Evolutionary conservation across 371 early-diverging fungal genomes (phyloP).

Genomic region (Capniomyces stellatus): DNA sequence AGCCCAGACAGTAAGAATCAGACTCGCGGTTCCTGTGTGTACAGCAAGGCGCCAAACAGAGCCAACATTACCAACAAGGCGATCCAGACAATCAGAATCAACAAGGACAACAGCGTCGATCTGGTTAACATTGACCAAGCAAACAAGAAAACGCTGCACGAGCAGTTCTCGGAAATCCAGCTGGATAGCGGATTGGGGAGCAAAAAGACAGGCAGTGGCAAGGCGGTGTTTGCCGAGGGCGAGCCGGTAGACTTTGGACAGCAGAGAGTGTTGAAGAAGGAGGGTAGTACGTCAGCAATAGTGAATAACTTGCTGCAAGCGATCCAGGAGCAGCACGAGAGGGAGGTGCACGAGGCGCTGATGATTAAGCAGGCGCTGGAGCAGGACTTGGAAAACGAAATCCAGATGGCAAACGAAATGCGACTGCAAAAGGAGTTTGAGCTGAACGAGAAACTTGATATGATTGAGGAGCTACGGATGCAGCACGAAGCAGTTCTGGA

Average conservation of each 20-base stretch:
- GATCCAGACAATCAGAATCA: not conserved
- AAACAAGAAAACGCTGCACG: not conserved
- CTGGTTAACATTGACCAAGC: not conserved
- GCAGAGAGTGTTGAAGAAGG: not conserved
- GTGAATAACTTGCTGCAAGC: no score
- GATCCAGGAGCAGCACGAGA: constrained; percentile 3
- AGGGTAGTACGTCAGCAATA: no score
- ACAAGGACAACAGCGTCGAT: not conserved
- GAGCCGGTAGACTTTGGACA: no score
- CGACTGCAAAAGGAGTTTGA: no score
- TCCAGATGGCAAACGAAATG: no score
- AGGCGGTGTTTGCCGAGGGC: no score
- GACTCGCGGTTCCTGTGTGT: not conserved
- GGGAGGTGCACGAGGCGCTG: constrained; percentile 8
- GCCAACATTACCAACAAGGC: not conserved
- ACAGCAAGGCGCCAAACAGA: not conserved
- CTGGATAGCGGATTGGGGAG: not conserved
- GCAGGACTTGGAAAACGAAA: constrained; percentile 8
- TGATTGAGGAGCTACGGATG: no score
- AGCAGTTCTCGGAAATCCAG: not conserved
- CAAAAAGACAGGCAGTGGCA: no score
- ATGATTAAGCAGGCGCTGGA: constrained; percentile 4
- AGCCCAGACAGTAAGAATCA: not conserved
- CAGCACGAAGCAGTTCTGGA: no score
- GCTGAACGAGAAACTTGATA: no score